Percentiles rank a stretch among this genome's conserved stretches.
These are phyloP conservation scores for Globisporangium mamillatum DNA, from an alignment of 352 stramenopile genomes.

Conservation along the genomic window DNA sequence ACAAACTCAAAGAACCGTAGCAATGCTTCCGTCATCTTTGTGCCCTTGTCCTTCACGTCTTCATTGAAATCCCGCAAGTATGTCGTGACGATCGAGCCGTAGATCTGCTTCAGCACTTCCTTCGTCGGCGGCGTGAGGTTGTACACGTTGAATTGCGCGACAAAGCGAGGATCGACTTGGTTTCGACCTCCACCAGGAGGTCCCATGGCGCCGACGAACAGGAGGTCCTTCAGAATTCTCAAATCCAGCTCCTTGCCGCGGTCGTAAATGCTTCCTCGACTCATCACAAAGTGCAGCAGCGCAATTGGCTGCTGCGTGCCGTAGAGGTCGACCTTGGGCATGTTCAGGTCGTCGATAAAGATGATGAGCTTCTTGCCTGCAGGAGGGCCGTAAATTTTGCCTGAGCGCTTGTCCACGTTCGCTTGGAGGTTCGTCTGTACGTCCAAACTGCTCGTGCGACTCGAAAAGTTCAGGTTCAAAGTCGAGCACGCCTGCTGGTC, in stretches of 20 bases:
- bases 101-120: constrained; percentile 91
- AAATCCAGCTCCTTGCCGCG: constrained; percentile 94
- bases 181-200: constrained; percentile 93
- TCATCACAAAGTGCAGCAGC: constrained; percentile 93
- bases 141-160: constrained; percentile 95
- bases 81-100: constrained; percentile 90
- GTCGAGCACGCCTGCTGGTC: constrained; percentile 61
- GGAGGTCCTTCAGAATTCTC: constrained; percentile 91
- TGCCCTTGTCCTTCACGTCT: constrained; percentile 66
- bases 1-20: constrained; percentile 90
- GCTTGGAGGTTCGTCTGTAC: constrained; percentile 94
- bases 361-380: constrained; percentile 93
- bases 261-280: constrained; percentile 91
- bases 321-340: constrained; percentile 95
- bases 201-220: constrained; percentile 95
- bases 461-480: constrained; percentile 93
- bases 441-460: constrained; percentile 90
- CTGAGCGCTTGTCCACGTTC: constrained; percentile 95
- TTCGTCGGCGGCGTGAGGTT: constrained; percentile 92
- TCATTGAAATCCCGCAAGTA: constrained; percentile 90
- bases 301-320: constrained; percentile 95
- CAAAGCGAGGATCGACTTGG: constrained; percentile 92
- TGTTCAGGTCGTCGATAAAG: constrained; percentile 97
- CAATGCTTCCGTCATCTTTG: constrained; percentile 84
- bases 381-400: constrained; percentile 93